Evolutionary conservation across 2,329 filamentous ascomycete genomes (phyloP).

Genomic region (Curvularia spicifera): DNA sequence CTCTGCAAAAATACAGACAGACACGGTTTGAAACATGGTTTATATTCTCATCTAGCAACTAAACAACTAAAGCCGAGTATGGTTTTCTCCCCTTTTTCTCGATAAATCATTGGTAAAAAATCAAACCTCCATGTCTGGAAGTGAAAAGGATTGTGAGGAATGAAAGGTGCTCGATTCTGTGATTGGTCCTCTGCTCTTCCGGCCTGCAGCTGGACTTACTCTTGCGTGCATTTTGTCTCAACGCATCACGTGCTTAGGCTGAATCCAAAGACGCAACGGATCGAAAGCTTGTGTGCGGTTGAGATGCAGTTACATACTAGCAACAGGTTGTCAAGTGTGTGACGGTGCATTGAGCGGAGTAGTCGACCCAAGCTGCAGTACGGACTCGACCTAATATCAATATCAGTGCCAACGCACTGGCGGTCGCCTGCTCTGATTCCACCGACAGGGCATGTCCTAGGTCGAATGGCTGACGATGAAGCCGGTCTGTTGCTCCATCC

Average conservation of each 20-base stretch:
- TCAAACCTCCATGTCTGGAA: neutral
- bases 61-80: conserved; percentile 6
- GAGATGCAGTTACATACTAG: neutral
- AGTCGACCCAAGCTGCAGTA: conserved; percentile 7
- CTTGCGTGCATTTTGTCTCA: conserved; percentile 2
- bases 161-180: conserved; percentile 4
- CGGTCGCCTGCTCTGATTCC: conserved; percentile 9
- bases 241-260: neutral
- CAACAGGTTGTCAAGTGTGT: conserved; percentile 1
- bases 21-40: neutral
- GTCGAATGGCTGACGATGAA: conserved; percentile 1
- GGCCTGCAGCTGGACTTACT: neutral
- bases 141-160: conserved; percentile 11
- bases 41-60: conserved; percentile 5
- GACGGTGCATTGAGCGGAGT: neutral
- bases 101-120: conserved; percentile 1
- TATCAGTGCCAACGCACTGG: conserved; percentile 20
- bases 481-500: conserved; percentile 9
- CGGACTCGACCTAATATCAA: conserved; percentile 13
- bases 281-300: neutral
- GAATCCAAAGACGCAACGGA: neutral
- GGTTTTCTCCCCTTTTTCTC: conserved; percentile 13
- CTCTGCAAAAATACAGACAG: neutral
- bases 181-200: neutral
- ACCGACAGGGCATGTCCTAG: conserved; percentile 7